Evolutionary conservation across 257 asterid species (phyloP).

Genomic region (Solanum gracilifrons): DNA sequence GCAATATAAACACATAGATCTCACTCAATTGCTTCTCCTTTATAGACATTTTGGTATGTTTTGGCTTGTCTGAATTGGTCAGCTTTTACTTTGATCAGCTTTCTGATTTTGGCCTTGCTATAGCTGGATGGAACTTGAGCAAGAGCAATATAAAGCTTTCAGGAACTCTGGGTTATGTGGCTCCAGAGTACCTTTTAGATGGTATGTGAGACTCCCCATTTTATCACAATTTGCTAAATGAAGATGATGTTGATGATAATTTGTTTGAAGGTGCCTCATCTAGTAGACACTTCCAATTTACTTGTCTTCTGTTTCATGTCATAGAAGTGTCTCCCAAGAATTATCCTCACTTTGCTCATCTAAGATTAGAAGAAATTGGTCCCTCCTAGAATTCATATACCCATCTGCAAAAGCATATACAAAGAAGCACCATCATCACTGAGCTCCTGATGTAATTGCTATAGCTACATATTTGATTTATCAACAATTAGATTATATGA

Average conservation of each 20-base stretch:
- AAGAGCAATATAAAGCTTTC: conserved; percentile 61
- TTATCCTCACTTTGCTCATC: not conserved
- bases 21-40: not conserved
- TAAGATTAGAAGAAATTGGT: not conserved
- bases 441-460: not conserved
- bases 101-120: conserved; percentile 87
- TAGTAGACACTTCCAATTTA: not conserved
- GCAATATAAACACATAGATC: not conserved
- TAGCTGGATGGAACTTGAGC: conserved; percentile 47
- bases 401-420: not conserved
- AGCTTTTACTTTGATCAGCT: conserved; percentile 31
- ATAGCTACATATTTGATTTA: not conserved
- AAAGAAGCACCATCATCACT: not conserved
- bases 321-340: not conserved
- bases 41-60: not conserved
- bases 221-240: not conserved
- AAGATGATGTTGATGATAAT: not conserved
- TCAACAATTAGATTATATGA: not conserved
- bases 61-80: not conserved
- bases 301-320: not conserved
- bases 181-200: conserved; percentile 80
- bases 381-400: not conserved
- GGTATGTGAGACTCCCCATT: conserved; percentile 28
- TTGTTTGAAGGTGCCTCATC: not conserved
- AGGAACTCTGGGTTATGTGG: conserved; percentile 84